Evolutionary conservation across 306 rosid species (phyloP), one percentile per base, ranked within the genome.

Genomic region (Arachis hypogaea): DNA sequence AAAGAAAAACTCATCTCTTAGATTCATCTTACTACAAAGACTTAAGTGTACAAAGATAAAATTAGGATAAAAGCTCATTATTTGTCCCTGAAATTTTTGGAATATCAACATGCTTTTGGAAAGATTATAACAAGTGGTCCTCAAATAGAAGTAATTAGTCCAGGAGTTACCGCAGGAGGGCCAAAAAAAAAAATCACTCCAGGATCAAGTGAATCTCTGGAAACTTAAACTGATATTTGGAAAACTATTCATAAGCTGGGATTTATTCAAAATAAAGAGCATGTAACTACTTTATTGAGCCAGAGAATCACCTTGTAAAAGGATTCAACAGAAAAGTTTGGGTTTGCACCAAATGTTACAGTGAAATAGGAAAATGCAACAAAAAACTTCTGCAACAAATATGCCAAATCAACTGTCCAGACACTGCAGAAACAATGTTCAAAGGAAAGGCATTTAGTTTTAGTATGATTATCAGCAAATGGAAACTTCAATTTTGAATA

Each of bases 391-490:
- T 87, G 93, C 75, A 94, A 82, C 71, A 94, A 75, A 80, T 84
- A 94, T 6, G 99, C 99, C 85, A 94, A 83, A 79, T 94, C 99
- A 70, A 92, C 93, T 30, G 99, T 94, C 99, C 99, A 94, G 75
- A 88, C 82, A 85, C 99, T 94, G 97, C 94, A 83, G 79, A 79
- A 75, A 68, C 12, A 65, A 51, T 65, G 63, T 58, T 58, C 77
- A 82, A 56, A 47, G 71, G 73, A 66, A 56, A 83, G 78, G 72
- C n/a, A 38, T 72, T 62, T 50, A 42, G 65, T 55, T 74, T 49
- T 42, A 29, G 65, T 64, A 74, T 54, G 71, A 12, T 51, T 33
- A 41, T 47, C 38, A 28, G 11, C 63, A 28, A 54, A 29, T 41
- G 56, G 57, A 71, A 44, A 58, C 45, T 44, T 71, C 30, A 58